Conservation (phyloP, 2,329 filamentous ascomycete genomes). For the Zasmidium cellare region DNA sequence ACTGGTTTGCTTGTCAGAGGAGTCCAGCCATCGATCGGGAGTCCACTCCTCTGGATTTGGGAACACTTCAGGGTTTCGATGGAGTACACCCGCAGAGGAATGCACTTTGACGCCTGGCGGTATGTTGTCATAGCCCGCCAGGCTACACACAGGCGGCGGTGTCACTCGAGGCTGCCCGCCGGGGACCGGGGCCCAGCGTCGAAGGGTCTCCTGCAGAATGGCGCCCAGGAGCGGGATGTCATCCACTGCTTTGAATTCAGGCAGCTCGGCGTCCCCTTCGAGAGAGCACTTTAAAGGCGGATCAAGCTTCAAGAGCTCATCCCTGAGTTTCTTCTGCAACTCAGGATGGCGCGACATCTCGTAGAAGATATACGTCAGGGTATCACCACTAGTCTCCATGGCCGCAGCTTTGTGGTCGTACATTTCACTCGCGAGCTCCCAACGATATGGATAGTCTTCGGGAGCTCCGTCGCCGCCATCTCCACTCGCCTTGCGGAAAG, state of each 20-base stretch:
- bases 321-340: conserved; percentile 17
- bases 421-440: conserved; percentile 59
- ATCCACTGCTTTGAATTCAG: conserved; percentile 34
- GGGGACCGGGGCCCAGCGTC: conserved; percentile 59
- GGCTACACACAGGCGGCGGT: conserved; percentile 32
- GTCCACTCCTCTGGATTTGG: conserved; percentile 37
- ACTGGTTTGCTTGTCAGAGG: conserved; percentile 30
- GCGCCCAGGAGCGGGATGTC: conserved; percentile 55
- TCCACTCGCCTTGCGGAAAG: conserved; percentile 42
- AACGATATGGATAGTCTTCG: conserved; percentile 39
- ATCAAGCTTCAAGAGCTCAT: conserved; percentile 10
- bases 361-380: conserved; percentile 61
- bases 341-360: conserved; percentile 36
- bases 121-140: conserved; percentile 24
- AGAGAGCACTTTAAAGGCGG: neutral
- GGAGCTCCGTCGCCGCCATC: conserved; percentile 26
- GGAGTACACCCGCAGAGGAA: conserved; percentile 43
- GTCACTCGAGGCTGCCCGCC: conserved; percentile 58
- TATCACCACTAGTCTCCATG: conserved; percentile 71
- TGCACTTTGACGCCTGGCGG: conserved; percentile 43
- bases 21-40: conserved; percentile 40
- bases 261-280: neutral
- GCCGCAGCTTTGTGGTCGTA: conserved; percentile 73
- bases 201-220: conserved; percentile 58
- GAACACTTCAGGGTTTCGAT: conserved; percentile 43